Evolutionary conservation across 768 basidiomycete genomes (phyloP).

Genomic region (Amylocystis lapponica): DNA sequence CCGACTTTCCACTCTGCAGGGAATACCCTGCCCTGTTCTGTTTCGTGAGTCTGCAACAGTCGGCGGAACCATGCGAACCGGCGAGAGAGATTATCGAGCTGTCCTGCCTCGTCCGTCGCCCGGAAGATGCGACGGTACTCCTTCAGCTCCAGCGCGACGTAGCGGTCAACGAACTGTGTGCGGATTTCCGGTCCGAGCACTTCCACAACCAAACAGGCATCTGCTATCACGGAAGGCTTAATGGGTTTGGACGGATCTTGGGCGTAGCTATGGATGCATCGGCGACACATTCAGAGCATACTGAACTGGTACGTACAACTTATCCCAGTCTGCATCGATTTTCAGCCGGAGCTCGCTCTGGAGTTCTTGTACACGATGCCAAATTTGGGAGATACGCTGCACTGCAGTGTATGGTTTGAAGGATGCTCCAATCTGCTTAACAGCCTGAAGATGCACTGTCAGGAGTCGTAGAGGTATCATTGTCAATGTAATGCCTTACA

Average conservation of each 20-base stretch:
- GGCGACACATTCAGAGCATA: too few species aligned
- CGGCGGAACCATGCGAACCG: constrained; percentile 95
- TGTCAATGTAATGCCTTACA: constrained; percentile 40
- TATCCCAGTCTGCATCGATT: constrained; percentile 88
- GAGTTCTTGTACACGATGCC: constrained; percentile 73
- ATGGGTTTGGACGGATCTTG: constrained; percentile 65
- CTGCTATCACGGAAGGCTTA: constrained; percentile 59
- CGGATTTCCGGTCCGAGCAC: constrained; percentile 84
- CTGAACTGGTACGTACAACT: constrained; percentile 60
- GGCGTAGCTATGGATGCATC: constrained; percentile 52
- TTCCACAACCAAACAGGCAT: constrained; percentile 87
- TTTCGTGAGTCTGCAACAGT: constrained; percentile 77
- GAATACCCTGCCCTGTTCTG: constrained; percentile 80
- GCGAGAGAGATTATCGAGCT: constrained; percentile 89
- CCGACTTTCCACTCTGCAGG: constrained; percentile 83
- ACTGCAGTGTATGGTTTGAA: constrained; percentile 80
- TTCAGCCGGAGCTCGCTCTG: constrained; percentile 78
- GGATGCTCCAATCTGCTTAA: constrained; percentile 75
- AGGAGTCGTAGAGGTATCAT: neutral
- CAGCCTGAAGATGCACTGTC: constrained; percentile 47
- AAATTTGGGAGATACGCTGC: constrained; percentile 69
- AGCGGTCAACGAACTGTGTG: constrained; percentile 77
- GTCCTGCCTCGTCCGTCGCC: constrained; percentile 90
- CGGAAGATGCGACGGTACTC: constrained; percentile 97
- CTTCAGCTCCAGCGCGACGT: constrained; percentile 83